Evolutionary conservation across 164 flowering plant genomes (phyloP).

Genomic region (Taxillus chinensis): DNA sequence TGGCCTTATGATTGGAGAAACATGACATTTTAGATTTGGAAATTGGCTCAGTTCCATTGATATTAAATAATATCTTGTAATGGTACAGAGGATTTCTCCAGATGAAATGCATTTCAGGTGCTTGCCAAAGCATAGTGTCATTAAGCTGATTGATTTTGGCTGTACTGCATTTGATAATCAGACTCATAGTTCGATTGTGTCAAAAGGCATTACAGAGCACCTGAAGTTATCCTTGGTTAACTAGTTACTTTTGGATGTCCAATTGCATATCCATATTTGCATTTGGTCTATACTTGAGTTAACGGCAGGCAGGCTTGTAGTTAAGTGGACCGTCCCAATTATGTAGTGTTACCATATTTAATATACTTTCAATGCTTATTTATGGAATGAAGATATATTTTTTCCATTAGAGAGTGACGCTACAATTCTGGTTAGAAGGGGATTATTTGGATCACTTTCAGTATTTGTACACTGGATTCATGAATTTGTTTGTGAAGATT

Average conservation of each 20-base stretch:
- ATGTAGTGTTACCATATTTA: no score
- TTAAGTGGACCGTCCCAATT: no score
- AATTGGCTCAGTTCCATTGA: constrained; percentile 14
- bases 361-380: no score
- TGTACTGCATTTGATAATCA: constrained; percentile 70
- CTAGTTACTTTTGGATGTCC: constrained; percentile 17
- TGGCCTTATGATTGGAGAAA: constrained; percentile 15
- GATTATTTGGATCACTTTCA: no score
- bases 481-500: no score
- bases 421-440: no score
- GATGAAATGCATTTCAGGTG: constrained; percentile 46
- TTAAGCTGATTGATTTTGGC: constrained; percentile 98
- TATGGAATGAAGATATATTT: no score
- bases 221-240: constrained; percentile 91
- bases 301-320: no score
- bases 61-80: constrained; percentile 23
- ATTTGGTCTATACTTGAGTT: not conserved
- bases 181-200: constrained; percentile 70
- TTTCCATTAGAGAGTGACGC: no score
- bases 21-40: constrained; percentile 16
- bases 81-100: constrained; percentile 55
- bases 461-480: no score
- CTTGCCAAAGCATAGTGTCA: constrained; percentile 92
- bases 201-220: constrained; percentile 93
- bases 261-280: constrained; percentile 2